phyloP scores from a whole-genome alignment of 2,329 filamentous ascomycete genomes.

The Simplicillium sp. region DNA sequence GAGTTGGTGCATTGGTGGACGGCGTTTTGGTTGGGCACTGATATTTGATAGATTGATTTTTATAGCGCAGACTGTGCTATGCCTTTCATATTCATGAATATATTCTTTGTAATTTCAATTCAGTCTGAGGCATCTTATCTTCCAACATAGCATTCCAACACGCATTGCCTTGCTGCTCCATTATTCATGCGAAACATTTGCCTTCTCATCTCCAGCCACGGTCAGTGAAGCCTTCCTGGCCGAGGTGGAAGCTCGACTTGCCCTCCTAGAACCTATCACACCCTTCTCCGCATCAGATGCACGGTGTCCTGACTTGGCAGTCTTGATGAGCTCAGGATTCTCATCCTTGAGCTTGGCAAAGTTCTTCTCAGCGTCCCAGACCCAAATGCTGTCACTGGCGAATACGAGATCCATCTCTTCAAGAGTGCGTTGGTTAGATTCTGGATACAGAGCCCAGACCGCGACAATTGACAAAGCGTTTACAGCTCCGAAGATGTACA shows the following conservation, averaged over 20 bases:
- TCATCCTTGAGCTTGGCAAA: conserved; percentile 54
- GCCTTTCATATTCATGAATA: too few species aligned
- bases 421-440: conserved; percentile 63
- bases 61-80: too few species aligned
- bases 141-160: too few species aligned
- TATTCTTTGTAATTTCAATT: too few species aligned
- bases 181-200: background rate
- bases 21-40: too few species aligned
- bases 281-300: conserved; percentile 13
- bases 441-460: conserved; percentile 66
- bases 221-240: background rate
- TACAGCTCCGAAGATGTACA: conserved; percentile 63
- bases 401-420: conserved; percentile 71
- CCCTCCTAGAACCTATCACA: conserved; percentile 3
- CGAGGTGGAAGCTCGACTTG: conserved; percentile 1
- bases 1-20: too few species aligned
- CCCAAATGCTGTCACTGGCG: conserved; percentile 55
- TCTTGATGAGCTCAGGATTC: conserved; percentile 34
- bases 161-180: too few species aligned
- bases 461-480: conserved; percentile 59
- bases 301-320: conserved; percentile 5
- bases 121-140: too few species aligned
- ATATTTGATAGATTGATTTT: too few species aligned
- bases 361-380: conserved; percentile 60
- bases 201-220: background rate